Evolutionary conservation across 768 basidiomycete species (phyloP).

Genomic region (Auricularia heimuer): DNA sequence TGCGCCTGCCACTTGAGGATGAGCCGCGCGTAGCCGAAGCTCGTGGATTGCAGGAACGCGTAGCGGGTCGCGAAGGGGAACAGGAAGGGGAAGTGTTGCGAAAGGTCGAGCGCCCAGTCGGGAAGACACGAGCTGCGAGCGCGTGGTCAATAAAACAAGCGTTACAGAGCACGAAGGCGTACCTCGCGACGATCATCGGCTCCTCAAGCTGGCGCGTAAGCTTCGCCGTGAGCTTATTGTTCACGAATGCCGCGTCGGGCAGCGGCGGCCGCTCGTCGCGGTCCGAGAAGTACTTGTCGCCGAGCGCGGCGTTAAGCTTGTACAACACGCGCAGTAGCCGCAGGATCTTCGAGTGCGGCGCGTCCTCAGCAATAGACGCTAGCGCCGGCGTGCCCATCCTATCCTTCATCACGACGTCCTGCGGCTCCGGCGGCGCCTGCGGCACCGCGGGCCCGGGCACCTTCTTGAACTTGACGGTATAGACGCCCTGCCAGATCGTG

Average conservation of each 20-base stretch:
- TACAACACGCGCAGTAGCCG: constrained; percentile 82
- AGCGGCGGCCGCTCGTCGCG: constrained; percentile 41
- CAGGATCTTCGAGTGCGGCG: constrained; percentile 82
- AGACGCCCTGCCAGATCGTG: constrained; percentile 82
- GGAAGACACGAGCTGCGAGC: constrained; percentile 75
- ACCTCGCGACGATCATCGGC: constrained; percentile 88
- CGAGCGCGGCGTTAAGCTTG: constrained; percentile 66
- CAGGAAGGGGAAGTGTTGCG: constrained; percentile 94
- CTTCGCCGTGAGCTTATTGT: constrained; percentile 96
- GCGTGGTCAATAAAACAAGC: too few relatives aligned
- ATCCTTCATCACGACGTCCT: constrained; percentile 32
- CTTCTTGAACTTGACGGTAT: constrained; percentile 90
- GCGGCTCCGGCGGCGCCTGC: constrained; percentile 29
- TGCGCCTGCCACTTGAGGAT: constrained; percentile 94
- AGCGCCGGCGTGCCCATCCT: constrained; percentile 32
- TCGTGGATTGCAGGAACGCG: constrained; percentile 93
- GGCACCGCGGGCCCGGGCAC: constrained; percentile 68
- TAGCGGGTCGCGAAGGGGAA: constrained; percentile 98
- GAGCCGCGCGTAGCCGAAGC: constrained; percentile 93
- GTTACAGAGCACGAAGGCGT: constrained; percentile 37
- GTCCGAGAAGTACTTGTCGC: constrained; percentile 44
- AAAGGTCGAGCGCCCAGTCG: constrained; percentile 93
- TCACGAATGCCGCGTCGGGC: constrained; percentile 81
- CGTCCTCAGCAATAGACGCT: constrained; percentile 74
- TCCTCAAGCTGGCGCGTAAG: constrained; percentile 96